Evolutionary conservation across 2,329 filamentous ascomycete genomes (phyloP), one percentile per base, ranked within the genome.

Genomic region (Fusarium setosum): DNA sequence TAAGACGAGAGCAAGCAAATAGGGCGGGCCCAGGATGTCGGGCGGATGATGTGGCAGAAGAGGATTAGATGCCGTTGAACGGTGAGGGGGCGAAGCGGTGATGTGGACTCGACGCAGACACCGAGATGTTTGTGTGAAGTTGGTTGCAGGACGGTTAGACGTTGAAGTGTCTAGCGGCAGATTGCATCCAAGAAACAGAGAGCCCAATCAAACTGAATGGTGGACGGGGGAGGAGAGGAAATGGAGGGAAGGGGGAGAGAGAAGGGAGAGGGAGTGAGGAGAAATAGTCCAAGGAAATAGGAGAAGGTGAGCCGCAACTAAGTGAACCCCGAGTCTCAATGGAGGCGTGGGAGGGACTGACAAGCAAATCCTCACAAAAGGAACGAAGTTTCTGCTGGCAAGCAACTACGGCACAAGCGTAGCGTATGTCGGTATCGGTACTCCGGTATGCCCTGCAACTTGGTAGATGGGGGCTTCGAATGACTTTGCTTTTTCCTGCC

Each of bases 21-120:
- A 48, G 51, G 56, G 26, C 47, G 54, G 67, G 47, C 42, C 58
- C 57, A 65, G 52, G 37, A 62, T 58, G 50, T 55, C 63, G 59
- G 70, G 58, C 51, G 42, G 54, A 60, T 72, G 70, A 73, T 72
- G 71, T 73, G 71, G 71, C 71, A 72, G 67, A 49, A 69, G 42
- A 59, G 56, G 69, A 72, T 70, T 70, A 72, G 70, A 62, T 72
- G 61, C 62, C 56, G 57, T 68, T 37, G 41, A 59, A 56, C 42
- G 56, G 59, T 38, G 59, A 60, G 44, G 37, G 56, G 59, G 57
- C 35, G 40, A 61, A 54, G 50, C 56, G 53, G 51, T 51, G 61
- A 62, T 59, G 60, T 63, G 59, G 66, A 52, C 49, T 65, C 64
- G 40, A 63, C 55, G 49, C 50, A 61, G 54, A 51, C 44, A 54